These are phyloP conservation scores for Climacium dendroides DNA, from an alignment of 225 moss, liverwort and hornwort genomes.

Conservation along the genomic window DNA sequence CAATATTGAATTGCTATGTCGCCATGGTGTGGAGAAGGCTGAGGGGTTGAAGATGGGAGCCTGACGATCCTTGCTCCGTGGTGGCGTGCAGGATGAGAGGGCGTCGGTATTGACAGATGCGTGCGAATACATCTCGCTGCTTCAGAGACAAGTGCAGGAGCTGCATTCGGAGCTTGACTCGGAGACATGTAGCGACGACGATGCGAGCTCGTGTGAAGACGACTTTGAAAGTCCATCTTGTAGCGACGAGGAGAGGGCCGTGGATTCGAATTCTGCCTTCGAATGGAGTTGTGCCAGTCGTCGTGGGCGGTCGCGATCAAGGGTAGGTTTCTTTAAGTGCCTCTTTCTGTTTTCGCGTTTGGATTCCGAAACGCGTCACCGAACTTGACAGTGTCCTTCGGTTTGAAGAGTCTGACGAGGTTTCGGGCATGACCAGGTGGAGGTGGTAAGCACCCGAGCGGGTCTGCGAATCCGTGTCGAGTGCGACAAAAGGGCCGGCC, in stretches of 20 bases:
- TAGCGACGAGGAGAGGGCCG: neutral
- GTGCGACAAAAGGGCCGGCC: neutral
- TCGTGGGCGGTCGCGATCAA: neutral
- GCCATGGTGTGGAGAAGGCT: neutral
- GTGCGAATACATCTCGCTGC: constrained; percentile 13
- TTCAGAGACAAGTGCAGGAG: constrained; percentile 33
- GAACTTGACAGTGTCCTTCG: neutral
- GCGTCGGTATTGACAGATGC: constrained; percentile 10
- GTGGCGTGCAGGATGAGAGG: constrained; percentile 10
- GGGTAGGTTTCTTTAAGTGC: neutral
- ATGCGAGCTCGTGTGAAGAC: constrained; percentile 2
- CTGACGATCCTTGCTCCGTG: neutral
- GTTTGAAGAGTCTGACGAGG: neutral
- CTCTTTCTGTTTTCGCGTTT: neutral
- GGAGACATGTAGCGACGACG: neutral
- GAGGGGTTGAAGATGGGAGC: neutral
- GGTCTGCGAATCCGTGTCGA: neutral
- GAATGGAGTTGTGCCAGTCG: constrained; percentile 1
- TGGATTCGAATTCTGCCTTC: neutral
- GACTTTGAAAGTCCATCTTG: neutral
- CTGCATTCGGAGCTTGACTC: constrained; percentile 10
- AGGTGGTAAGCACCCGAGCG: neutral
- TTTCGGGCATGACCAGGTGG: neutral
- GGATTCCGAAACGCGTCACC: neutral
- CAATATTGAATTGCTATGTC: neutral